These are phyloP conservation scores for Dalbergia cultrata DNA, from an alignment of 306 rosid genomes.

Conservation along the genomic window DNA sequence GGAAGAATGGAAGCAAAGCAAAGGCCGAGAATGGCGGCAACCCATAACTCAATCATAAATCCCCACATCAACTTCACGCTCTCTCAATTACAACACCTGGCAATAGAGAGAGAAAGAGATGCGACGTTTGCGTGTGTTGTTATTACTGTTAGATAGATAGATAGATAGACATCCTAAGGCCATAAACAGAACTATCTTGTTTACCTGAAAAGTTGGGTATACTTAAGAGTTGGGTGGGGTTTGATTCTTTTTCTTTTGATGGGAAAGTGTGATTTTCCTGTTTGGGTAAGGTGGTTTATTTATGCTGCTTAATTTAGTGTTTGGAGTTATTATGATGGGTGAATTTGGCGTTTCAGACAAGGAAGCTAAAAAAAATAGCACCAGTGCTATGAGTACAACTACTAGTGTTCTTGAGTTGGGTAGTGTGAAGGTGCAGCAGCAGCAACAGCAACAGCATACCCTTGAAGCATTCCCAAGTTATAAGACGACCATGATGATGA, in stretches of 20 bases:
- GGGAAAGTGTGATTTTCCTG: slow-evolving; percentile 39
- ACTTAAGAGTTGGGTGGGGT: not conserved
- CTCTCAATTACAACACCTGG: slow-evolving; percentile 44
- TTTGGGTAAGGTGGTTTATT: slow-evolving; percentile 36
- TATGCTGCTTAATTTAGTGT: not conserved
- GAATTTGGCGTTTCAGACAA: slow-evolving; percentile 57
- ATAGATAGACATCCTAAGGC: not conserved
- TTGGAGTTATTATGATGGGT: slow-evolving; percentile 24
- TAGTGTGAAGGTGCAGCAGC: slow-evolving; percentile 43
- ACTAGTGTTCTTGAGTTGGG: slow-evolving; percentile 41
- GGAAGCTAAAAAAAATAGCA: slow-evolving; percentile 35
- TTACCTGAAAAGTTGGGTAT: slow-evolving; percentile 30
- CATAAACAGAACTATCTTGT: slow-evolving; percentile 36
- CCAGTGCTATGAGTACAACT: not conserved
- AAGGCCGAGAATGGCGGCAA: slow-evolving; percentile 83
- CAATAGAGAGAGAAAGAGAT: slow-evolving; percentile 34
- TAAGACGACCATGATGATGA: slow-evolving; percentile 16
- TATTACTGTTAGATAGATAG: slow-evolving; percentile 18
- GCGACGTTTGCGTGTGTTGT: not conserved
- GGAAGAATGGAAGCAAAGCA: slow-evolving; percentile 90
- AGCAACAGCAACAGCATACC: slow-evolving; percentile 25
- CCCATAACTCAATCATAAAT: slow-evolving; percentile 61
- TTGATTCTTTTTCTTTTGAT: slow-evolving; percentile 10
- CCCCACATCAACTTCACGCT: slow-evolving; percentile 50
- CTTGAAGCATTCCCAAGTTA: slow-evolving; percentile 47